Evolutionary conservation across 1,139 yeast genomes (phyloP).

Genomic region (Diutina siamensis): DNA sequence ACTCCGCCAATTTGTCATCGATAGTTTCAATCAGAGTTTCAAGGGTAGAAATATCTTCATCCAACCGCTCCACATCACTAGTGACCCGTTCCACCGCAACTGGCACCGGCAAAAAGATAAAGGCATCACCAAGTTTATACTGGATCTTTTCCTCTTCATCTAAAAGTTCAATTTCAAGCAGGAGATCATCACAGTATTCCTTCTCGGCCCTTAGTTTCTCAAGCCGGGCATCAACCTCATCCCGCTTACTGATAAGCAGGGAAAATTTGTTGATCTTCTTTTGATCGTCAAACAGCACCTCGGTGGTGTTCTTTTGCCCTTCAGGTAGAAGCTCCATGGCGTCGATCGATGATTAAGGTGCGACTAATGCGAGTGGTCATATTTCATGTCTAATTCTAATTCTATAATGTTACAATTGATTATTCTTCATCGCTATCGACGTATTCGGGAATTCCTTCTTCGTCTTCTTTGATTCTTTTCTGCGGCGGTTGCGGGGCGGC

Average conservation of each 20-base stretch:
- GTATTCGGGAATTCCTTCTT: constrained; percentile 30
- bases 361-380: too few species aligned
- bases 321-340: constrained; percentile 48
- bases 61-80: constrained; percentile 40
- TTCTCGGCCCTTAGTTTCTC: constrained; percentile 51
- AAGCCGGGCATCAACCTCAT: constrained; percentile 41
- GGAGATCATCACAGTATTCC: constrained; percentile 80
- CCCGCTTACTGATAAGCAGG: constrained; percentile 61
- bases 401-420: not conserved
- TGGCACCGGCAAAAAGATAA: constrained; percentile 52
- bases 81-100: constrained; percentile 63
- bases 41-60: constrained; percentile 32
- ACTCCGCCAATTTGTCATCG: constrained; percentile 40
- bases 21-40: constrained; percentile 39
- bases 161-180: constrained; percentile 73
- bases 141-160: constrained; percentile 69
- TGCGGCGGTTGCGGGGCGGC: constrained; percentile 10
- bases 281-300: constrained; percentile 85
- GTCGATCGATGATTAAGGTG: too few species aligned
- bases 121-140: constrained; percentile 67
- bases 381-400: too few species aligned
- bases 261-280: constrained; percentile 82
- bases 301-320: constrained; percentile 56
- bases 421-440: constrained; percentile 30
- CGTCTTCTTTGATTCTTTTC: constrained; percentile 7